Percentiles rank a stretch among this genome's conserved stretches.
phyloP scores from a whole-genome alignment of 768 basidiomycete species.

The Tubosaeta brunneosetosa region DNA sequence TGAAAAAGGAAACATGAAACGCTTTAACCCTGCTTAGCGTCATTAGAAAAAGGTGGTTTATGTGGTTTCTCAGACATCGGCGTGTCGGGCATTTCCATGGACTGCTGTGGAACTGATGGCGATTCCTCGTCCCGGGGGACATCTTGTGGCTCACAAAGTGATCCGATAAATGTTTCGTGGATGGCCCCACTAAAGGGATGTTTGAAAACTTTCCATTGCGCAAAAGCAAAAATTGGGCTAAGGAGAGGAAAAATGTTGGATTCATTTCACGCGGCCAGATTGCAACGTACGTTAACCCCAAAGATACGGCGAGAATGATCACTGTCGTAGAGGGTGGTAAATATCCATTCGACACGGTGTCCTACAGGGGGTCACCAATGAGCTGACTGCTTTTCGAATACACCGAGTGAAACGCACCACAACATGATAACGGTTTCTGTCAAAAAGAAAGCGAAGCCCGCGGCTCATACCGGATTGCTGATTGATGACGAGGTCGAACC shows the following conservation, averaged over 20 bases:
- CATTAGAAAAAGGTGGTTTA: constrained; percentile 2
- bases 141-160: constrained; percentile 25
- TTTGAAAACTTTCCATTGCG: constrained; percentile 50
- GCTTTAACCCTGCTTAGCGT: constrained; percentile 8
- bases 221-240: constrained; percentile 51
- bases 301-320: constrained; percentile 48
- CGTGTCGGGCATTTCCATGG: constrained; percentile 13
- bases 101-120: constrained; percentile 6
- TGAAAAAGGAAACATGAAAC: constrained; percentile 1
- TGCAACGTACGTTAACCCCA: constrained; percentile 50
- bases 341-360: constrained; percentile 45
- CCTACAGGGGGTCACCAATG: constrained; percentile 30
- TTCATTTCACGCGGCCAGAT: not conserved
- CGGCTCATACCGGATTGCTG: constrained; percentile 59
- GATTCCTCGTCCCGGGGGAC: constrained; percentile 18
- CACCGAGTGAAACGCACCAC: constrained; percentile 36
- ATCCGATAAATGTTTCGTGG: constrained; percentile 20
- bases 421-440: constrained; percentile 54
- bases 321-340: constrained; percentile 46
- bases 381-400: not conserved
- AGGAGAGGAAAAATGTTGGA: not conserved
- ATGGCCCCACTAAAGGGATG: constrained; percentile 41
- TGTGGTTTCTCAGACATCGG: constrained; percentile 17
- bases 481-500: constrained; percentile 52
- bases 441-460: constrained; percentile 60